Conservation (phyloP, 495 filamentous ascomycete genomes). For the Pyrenopolyporus hunteri region DNA sequence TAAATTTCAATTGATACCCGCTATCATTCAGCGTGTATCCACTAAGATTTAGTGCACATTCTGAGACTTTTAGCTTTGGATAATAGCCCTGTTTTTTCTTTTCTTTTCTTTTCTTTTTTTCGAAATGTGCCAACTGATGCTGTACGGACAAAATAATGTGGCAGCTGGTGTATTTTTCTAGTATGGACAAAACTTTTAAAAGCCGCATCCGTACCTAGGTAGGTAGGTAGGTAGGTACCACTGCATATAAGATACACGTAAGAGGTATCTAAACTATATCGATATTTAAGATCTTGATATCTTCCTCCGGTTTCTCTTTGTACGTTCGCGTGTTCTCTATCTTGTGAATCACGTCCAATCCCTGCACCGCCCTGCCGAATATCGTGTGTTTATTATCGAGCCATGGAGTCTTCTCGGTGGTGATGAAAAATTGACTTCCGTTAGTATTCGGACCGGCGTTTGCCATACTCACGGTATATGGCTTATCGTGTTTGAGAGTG, state of each 20-base stretch:
- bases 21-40: too few species aligned
- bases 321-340: slow-evolving; percentile 92
- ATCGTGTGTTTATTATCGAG: slow-evolving; percentile 95
- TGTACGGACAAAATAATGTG: too few species aligned
- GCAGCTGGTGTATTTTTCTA: too few species aligned
- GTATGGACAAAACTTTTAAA: too few species aligned
- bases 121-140: too few species aligned
- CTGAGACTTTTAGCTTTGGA: too few species aligned
- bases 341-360: slow-evolving; percentile 92
- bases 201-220: too few species aligned
- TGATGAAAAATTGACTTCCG: slow-evolving; percentile 95
- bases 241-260: background rate
- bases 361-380: slow-evolving; percentile 88
- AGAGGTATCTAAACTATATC: slow-evolving; percentile 55
- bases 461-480: slow-evolving; percentile 95
- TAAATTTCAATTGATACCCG: too few species aligned
- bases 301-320: slow-evolving; percentile 96
- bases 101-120: too few species aligned
- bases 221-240: too few species aligned
- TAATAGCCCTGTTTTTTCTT: too few species aligned
- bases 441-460: slow-evolving; percentile 88
- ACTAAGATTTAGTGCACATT: too few species aligned
- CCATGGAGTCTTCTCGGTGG: slow-evolving; percentile 96
- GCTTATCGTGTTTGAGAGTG: slow-evolving; percentile 88
- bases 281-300: slow-evolving; percentile 97